Percentiles rank a stretch among this genome's conserved stretches.
These are phyloP conservation scores for Blastocystis sp. DNA, from an alignment of 352 stramenopile genomes.

Conservation along the genomic window DNA sequence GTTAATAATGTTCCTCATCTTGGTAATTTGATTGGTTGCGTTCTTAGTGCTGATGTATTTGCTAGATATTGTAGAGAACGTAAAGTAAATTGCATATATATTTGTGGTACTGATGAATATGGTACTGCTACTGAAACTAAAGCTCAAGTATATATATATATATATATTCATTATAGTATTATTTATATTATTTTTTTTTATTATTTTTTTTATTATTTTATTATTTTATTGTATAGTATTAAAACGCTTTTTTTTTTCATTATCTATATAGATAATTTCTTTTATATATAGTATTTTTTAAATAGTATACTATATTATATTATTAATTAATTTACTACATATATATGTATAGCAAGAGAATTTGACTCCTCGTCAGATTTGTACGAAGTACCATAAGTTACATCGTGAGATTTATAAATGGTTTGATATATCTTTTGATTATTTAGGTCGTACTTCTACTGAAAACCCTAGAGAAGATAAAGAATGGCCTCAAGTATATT, in stretches of 20 bases:
- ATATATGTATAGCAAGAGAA: no score
- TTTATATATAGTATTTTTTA: background rate
- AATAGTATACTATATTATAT: background rate
- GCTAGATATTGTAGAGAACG: constrained; percentile 36
- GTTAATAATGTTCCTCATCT: constrained; percentile 42
- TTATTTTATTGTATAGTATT: background rate
- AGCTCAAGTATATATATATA: background rate
- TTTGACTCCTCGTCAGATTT: constrained; percentile 55
- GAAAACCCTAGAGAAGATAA: constrained; percentile 14
- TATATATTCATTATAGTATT: background rate
- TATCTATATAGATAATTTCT: background rate
- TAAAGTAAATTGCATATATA: constrained; percentile 36
- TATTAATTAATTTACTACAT: background rate
- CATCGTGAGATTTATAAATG: constrained; percentile 38
- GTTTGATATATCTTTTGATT: constrained; percentile 40
- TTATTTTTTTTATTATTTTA: background rate
- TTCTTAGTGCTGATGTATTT: constrained; percentile 39
- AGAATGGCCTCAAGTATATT: constrained; percentile 44
- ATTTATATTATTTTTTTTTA: background rate
- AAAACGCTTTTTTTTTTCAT: constrained; percentile 8
- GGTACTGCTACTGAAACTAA: constrained; percentile 39
- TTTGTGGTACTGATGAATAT: constrained; percentile 41
- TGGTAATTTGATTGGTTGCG: constrained; percentile 41
- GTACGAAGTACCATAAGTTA: constrained; percentile 58
- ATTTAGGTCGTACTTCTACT: constrained; percentile 38